Evolutionary conservation across 345 rosid species (phyloP).

Genomic region (Corchorus olitorius): DNA sequence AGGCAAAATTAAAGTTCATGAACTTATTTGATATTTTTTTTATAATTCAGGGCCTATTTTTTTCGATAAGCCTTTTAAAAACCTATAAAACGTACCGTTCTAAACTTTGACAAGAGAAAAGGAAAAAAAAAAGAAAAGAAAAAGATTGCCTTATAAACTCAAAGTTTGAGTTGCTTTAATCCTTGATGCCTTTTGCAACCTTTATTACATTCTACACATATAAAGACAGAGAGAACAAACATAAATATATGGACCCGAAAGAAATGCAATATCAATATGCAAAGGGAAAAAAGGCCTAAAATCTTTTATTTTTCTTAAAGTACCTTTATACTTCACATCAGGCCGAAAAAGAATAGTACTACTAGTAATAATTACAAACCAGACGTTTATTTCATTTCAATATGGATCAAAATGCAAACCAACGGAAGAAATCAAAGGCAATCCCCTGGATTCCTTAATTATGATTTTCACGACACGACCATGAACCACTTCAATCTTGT

Average conservation of each 20-base stretch:
- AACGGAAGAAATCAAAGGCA: slow-evolving; percentile 65
- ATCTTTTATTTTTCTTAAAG: not conserved
- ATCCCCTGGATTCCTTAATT: slow-evolving; percentile 45
- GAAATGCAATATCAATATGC: too few relatives aligned
- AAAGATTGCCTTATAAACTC: not conserved
- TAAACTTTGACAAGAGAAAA: not conserved
- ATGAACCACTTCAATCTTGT: slow-evolving; percentile 42
- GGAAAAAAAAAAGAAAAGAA: too few relatives aligned
- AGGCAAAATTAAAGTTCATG: too few relatives aligned
- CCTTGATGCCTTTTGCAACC: not conserved
- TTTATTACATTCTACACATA: not conserved
- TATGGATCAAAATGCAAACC: slow-evolving; percentile 68
- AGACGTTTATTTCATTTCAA: slow-evolving; percentile 38
- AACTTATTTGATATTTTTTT: too few relatives aligned
- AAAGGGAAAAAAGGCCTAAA: not conserved
- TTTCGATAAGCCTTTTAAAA: too few relatives aligned
- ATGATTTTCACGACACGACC: slow-evolving; percentile 46
- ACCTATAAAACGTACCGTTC: too few relatives aligned
- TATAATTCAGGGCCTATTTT: too few relatives aligned
- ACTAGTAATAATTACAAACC: not conserved
- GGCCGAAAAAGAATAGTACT: not conserved
- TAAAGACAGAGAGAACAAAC: not conserved
- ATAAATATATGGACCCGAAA: not conserved
- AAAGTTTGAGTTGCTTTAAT: too few relatives aligned
- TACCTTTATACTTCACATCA: not conserved